Evolutionary conservation across 177 flowering plant genomes (phyloP).

Genomic region (Vitis hybrid): DNA sequence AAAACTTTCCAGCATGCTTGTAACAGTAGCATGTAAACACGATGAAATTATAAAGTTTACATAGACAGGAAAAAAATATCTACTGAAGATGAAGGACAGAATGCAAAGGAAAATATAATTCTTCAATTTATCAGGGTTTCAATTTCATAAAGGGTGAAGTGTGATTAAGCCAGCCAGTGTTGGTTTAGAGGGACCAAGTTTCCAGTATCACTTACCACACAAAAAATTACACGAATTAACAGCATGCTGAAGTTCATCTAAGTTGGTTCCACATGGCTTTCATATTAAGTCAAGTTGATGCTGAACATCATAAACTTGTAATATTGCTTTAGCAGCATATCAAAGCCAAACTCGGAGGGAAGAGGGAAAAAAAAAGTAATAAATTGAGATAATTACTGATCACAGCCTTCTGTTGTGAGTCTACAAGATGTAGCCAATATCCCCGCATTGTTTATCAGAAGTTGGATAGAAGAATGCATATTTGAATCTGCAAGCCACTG

Average conservation of each 20-base stretch:
- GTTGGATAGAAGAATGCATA: constrained; percentile 76
- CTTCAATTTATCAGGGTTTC: no score
- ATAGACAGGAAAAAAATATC: background rate
- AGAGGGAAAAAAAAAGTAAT: background rate
- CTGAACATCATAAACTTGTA: background rate
- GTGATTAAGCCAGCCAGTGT: background rate
- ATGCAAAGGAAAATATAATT: background rate
- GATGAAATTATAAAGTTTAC: background rate
- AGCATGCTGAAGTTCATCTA: background rate
- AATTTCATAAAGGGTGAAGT: background rate
- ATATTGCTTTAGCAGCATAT: background rate
- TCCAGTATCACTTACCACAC: background rate
- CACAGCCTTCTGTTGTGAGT: constrained; percentile 67
- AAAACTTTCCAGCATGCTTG: no score
- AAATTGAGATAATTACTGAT: constrained; percentile 50
- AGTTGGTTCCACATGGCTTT: background rate
- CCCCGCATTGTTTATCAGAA: constrained; percentile 93
- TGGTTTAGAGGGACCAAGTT: background rate
- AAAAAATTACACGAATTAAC: background rate
- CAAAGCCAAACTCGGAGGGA: background rate
- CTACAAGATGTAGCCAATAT: constrained; percentile 79
- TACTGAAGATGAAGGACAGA: background rate
- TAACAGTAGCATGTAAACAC: background rate
- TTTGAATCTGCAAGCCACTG: constrained; percentile 71
- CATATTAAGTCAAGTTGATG: background rate